Base-by-base conservation (phyloP, 305 asterid genomes). In the Fraxinus velutina region DNA sequence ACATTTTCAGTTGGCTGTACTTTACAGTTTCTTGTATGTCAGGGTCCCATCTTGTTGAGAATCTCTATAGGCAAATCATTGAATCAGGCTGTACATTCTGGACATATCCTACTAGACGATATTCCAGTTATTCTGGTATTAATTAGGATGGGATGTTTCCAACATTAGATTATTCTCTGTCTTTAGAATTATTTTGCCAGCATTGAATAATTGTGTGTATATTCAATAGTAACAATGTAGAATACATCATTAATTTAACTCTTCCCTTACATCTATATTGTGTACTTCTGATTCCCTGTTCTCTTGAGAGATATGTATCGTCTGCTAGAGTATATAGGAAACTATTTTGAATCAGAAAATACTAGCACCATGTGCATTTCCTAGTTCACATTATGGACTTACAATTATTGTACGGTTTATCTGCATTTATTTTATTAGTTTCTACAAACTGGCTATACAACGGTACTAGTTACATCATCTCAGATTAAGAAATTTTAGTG, bases 381-480 rank as follows among this genome's bases (percentile, higher is more conserved):
- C 73, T 64, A 22, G 73, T 24, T 64, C 6, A 3, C 34, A 9
- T 64, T 24, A 24, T 22, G 15, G 73, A 10, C 73, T 24, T 30
- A 64, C 73, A 64, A 64, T 64, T 22, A 64, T 64, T 64, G 73
- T 64, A 64, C 73, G 76, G 62, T 73, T 71, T 57, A 32, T 68
- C 39, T 76, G 36, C 47, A 78, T 75, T 75, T 22, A 29, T 72
- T 80, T 81, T 76, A 81, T 82, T 60, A 30, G 22, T 66, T 76
- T 78, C 66, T 62, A 22, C 22, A 4, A 30, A 62, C 29, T 64
- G 39, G 75, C 44, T 29, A 66, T 73, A 15, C 15, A 64, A 24
- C 42, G 12, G 64, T 62, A 62, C 39, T 24, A 52, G 77, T 77
- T 73, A 37, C 78, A 7, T 79, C 62, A 22, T 75, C 80, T 66